These are phyloP conservation scores for Elymus sibiricus DNA, from an alignment of 176 grass and related monocot species.

Conservation along the genomic window DNA sequence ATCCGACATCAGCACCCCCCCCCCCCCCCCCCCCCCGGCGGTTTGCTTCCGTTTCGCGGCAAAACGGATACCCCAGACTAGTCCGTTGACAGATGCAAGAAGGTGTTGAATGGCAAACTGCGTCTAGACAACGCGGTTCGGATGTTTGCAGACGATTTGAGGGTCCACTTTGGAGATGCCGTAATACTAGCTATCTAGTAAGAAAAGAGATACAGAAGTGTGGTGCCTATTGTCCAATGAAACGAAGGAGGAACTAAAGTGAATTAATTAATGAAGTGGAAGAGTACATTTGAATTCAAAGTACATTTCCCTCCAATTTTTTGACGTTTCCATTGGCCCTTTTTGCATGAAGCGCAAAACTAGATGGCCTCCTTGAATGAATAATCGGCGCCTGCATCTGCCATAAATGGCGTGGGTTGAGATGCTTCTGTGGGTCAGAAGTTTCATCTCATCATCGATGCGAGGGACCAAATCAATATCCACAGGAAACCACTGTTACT, in stretches of 20 bases:
- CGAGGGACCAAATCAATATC: too few relatives aligned
- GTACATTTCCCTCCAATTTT: conserved; percentile 34
- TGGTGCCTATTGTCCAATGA: background rate
- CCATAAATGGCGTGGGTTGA: background rate
- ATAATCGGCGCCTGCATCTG: background rate
- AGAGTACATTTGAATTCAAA: conserved; percentile 2
- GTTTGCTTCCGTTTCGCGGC: too few relatives aligned
- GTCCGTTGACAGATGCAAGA: too few relatives aligned
- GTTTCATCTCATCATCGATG: background rate
- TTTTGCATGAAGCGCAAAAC: background rate
- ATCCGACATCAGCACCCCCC: too few relatives aligned
- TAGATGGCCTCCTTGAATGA: background rate
- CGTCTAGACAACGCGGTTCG: background rate
- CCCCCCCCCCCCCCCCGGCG: too few relatives aligned
- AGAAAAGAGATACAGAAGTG: background rate
- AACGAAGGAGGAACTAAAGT: background rate
- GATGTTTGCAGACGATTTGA: too few relatives aligned
- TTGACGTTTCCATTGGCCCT: conserved; percentile 15
- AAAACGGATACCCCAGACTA: too few relatives aligned
- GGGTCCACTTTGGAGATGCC: too few relatives aligned
- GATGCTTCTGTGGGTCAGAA: conserved; percentile 25
- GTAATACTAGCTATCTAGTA: background rate
- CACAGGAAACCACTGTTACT: background rate
- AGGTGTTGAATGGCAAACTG: too few relatives aligned
- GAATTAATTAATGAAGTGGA: background rate